phyloP scores from a whole-genome alignment of 1,139 yeast species.

The Geotrichum histeridarum region DNA sequence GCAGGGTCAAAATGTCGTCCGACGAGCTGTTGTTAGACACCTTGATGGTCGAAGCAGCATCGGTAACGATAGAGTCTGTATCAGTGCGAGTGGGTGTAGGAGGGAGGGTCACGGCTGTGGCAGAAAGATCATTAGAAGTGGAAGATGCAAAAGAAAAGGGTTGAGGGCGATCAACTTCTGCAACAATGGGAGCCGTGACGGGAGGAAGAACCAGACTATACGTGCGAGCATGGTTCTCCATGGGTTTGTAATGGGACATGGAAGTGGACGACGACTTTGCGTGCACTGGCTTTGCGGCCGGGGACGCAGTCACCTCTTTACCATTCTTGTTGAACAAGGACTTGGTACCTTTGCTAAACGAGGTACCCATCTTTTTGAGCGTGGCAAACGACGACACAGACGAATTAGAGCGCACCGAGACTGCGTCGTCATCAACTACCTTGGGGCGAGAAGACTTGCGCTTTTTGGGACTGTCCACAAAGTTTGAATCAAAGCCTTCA shows the following conservation, averaged over 20 bases:
- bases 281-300: background rate
- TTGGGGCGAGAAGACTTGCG: conserved; percentile 6
- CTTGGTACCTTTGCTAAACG: conserved; percentile 19
- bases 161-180: conserved; percentile 22
- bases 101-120: background rate
- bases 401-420: conserved; percentile 27
- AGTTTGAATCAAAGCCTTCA: conserved; percentile 18
- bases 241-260: background rate
- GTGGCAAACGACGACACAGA: conserved; percentile 33
- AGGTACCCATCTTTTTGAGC: conserved; percentile 24
- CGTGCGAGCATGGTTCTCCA: background rate
- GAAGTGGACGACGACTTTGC: conserved; percentile 2
- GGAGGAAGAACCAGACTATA: conserved; percentile 17
- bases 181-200: conserved; percentile 26
- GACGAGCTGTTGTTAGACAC: conserved; percentile 2
- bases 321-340: conserved; percentile 3
- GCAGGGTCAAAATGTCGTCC: conserved; percentile 2
- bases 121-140: background rate
- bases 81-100: conserved; percentile 2
- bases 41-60: conserved; percentile 14
- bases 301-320: background rate
- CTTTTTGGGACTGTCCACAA: conserved; percentile 6
- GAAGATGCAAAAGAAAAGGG: background rate
- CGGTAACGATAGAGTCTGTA: conserved; percentile 7
- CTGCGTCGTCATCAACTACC: conserved; percentile 23